These are phyloP conservation scores for Amyloporia xantha DNA, from an alignment of 768 basidiomycete genomes.

Conservation along the genomic window DNA sequence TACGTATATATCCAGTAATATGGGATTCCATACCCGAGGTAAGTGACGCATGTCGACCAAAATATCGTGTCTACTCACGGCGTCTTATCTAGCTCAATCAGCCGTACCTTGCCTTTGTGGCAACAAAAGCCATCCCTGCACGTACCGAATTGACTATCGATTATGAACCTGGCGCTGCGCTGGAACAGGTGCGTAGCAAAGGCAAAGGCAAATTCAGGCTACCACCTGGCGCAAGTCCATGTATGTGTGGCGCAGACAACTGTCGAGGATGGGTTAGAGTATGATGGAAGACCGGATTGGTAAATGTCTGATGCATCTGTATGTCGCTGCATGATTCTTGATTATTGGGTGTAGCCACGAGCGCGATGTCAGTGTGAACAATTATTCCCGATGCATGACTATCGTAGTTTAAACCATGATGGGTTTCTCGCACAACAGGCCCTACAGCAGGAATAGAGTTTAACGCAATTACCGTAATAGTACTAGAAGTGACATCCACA, in stretches of 20 bases:
- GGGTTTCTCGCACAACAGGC: too few species aligned
- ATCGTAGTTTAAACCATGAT: too few species aligned
- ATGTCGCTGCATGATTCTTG: too few species aligned
- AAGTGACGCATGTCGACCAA: conserved; percentile 9
- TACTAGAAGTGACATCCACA: too few species aligned
- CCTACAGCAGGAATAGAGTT: too few species aligned
- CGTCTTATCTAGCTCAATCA: conserved; percentile 38
- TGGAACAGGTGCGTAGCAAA: conserved; percentile 10
- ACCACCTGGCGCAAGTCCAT: conserved; percentile 27
- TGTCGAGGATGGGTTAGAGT: conserved; percentile 36
- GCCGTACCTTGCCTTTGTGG: conserved; percentile 58
- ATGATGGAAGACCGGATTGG: not conserved
- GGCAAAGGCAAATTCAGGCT: conserved; percentile 18
- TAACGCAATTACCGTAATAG: too few species aligned
- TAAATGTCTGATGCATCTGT: not conserved
- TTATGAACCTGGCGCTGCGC: conserved; percentile 44
- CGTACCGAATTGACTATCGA: conserved; percentile 57
- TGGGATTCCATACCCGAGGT: conserved; percentile 58
- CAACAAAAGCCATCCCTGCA: conserved; percentile 39
- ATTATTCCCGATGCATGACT: too few species aligned
- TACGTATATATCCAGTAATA: conserved; percentile 49
- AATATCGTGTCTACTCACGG: not conserved
- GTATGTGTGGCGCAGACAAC: conserved; percentile 29
- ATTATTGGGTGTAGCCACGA: too few species aligned
- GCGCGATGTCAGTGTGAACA: too few species aligned